Conservation (phyloP, 805 yeast species). For the Starmerella potacharoeniae region DNA sequence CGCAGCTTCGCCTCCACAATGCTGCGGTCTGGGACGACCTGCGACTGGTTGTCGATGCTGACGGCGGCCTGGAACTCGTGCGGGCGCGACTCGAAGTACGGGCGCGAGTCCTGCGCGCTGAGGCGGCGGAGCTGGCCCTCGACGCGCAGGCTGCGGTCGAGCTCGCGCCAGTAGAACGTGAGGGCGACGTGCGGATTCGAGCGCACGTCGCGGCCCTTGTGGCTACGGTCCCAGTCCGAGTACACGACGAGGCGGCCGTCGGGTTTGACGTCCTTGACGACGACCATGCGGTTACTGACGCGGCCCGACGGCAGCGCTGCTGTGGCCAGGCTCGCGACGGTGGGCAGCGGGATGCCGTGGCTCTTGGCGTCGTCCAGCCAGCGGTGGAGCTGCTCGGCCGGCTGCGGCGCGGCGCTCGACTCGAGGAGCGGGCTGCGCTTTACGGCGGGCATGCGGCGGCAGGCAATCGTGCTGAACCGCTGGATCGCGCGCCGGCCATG, state of each 20-base stretch:
- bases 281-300: conserved; percentile 69
- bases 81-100: conserved; percentile 77
- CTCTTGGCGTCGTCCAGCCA: conserved; percentile 76
- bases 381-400: conserved; percentile 47
- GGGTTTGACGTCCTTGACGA: conserved; percentile 76
- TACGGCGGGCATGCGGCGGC: not conserved
- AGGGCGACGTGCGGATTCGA: conserved; percentile 70
- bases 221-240: conserved; percentile 81
- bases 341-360: conserved; percentile 55
- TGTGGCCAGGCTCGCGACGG: conserved; percentile 72
- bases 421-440: not conserved
- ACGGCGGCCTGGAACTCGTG: conserved; percentile 90
- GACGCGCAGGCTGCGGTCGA: conserved; percentile 85
- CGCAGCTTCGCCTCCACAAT: conserved; percentile 46
- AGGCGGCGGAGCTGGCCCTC: conserved; percentile 75
- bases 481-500: not conserved
- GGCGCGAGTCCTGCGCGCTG: conserved; percentile 53
- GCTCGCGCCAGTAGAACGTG: conserved; percentile 80
- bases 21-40: conserved; percentile 43
- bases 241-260: conserved; percentile 65
- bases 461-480: not conserved
- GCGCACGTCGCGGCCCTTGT: conserved; percentile 58
- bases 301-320: conserved; percentile 79
- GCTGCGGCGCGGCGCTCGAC: conserved; percentile 28
- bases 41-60: conserved; percentile 85